phyloP scores from a whole-genome alignment of 2,329 filamentous ascomycete species.

The Botrytis byssoidea region DNA sequence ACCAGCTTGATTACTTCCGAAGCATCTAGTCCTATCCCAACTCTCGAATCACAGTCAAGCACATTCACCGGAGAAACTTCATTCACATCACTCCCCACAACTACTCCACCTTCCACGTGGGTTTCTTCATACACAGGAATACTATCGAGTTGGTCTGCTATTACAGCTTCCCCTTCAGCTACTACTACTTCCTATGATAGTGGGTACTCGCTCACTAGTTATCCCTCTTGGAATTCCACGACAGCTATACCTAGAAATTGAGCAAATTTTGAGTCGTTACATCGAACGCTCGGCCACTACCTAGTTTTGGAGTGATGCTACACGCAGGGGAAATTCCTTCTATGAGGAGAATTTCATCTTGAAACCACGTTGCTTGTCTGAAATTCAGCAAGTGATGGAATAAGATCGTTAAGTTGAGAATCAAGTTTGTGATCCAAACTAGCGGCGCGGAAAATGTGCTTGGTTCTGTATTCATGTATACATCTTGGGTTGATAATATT shows the following conservation, averaged over 20 bases:
- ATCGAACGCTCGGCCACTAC: not conserved
- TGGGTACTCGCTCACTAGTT: constrained; percentile 38
- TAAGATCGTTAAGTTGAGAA: not conserved
- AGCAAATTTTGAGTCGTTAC: not conserved
- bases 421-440: not conserved
- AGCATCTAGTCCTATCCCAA: not conserved
- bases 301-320: not conserved
- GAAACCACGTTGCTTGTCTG: not conserved
- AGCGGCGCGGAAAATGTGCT: not conserved
- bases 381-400: not conserved
- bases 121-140: constrained; percentile 19
- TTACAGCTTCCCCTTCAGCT: constrained; percentile 15
- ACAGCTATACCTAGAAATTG: not conserved
- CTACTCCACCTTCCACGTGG: not conserved
- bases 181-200: constrained; percentile 31
- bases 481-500: not conserved
- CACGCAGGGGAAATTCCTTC: not conserved
- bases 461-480: constrained; percentile 2
- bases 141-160: constrained; percentile 7
- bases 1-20: not conserved
- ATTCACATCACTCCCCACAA: constrained; percentile 13
- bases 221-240: constrained; percentile 34
- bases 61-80: constrained; percentile 11
- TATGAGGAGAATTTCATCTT: not conserved
- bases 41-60: not conserved